Base-by-base conservation (phyloP, 805 yeast species). In the Sporopachydermia quercuum region DNA sequence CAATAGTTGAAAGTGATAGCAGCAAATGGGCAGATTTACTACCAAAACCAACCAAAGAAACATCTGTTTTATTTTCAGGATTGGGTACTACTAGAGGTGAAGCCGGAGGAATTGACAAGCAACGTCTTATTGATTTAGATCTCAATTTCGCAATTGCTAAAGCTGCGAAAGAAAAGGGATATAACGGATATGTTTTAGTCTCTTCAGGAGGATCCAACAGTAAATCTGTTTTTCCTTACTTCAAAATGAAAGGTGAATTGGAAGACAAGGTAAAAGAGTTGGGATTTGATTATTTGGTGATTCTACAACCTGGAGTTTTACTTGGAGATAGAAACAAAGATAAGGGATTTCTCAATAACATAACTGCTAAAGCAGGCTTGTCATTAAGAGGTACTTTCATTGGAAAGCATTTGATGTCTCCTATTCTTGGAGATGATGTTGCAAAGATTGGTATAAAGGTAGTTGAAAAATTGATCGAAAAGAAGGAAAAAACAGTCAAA, bases 231-330 rank as follows among this genome's bases (percentile, higher is more conserved):
- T 63, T 82, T 35, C 68, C 77, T 3, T 86, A 85, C 50, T 39
- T 71, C 36, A 66, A 66, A 47, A 66, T 79, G 57, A 86, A 86
- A 54, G 95, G 94, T 18, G 71, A 76, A 39, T 62, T 81, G 38
- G 96, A 86, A 53, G 69, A 75, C 36, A 84, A 74, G 37, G 61
- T 86, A 5, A 57, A 65, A 36, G 74, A 62, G 0, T 62, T 85
- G 42, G 68, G 65, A 18, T 86, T 84, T 56, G 77, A 76, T n/a
- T 65, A 74, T 40, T 75, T 86, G 1, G 70, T 84, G 39, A 78
- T 86, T 44, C 56, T 86, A 41, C 68, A 83, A 50, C 96, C 96
- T 0, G 95, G 95, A 11, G 55, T 64, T 1, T 60, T 85, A 30
- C 49, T 82, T 4, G 94, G 94, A 3, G 68, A 70, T 18, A 63